Conservation (phyloP, 768 basidiomycete species). For the Tricholoma saponaceum region DNA sequence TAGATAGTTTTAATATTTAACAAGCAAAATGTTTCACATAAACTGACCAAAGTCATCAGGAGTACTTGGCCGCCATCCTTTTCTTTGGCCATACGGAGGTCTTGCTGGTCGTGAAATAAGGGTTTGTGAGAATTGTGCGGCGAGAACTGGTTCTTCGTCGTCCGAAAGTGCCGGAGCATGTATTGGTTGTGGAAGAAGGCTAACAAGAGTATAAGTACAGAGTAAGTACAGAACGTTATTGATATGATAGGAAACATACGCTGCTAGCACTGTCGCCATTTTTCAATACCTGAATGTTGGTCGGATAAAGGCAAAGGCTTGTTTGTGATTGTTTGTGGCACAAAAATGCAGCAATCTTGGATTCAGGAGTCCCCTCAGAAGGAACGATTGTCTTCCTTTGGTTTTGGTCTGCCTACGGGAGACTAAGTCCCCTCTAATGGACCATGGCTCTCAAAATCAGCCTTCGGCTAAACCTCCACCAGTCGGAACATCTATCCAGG, state of each 20-base stretch:
- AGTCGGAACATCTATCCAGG: slow-evolving; percentile 16
- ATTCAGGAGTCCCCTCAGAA: too few relatives aligned
- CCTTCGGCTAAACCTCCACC: neutral
- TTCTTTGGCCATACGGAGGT: slow-evolving; percentile 84
- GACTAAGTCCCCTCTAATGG: neutral
- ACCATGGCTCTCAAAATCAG: slow-evolving; percentile 1
- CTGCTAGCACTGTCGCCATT: slow-evolving; percentile 63
- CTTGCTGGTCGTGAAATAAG: slow-evolving; percentile 50
- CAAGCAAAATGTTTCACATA: neutral
- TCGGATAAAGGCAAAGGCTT: neutral
- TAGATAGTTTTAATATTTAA: neutral
- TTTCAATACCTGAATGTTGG: too few relatives aligned
- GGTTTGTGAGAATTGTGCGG: slow-evolving; percentile 28
- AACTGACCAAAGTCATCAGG: slow-evolving; percentile 79
- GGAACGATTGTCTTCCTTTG: too few relatives aligned
- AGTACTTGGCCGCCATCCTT: slow-evolving; percentile 81
- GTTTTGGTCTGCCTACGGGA: too few relatives aligned
- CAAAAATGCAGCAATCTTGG: too few relatives aligned
- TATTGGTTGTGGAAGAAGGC: slow-evolving; percentile 65
- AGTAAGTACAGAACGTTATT: slow-evolving; percentile 7
- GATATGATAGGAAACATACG: slow-evolving; percentile 43
- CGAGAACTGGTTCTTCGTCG: slow-evolving; percentile 55
- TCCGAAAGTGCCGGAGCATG: slow-evolving; percentile 50
- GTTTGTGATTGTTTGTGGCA: slow-evolving; percentile 17
- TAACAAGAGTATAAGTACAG: too few relatives aligned